A percentile compares a stretch with the other conserved stretches of the same genome.
These are phyloP conservation scores for Cordyceps cateniannulata DNA, from an alignment of 2,329 filamentous ascomycete species.

Conservation along the genomic window DNA sequence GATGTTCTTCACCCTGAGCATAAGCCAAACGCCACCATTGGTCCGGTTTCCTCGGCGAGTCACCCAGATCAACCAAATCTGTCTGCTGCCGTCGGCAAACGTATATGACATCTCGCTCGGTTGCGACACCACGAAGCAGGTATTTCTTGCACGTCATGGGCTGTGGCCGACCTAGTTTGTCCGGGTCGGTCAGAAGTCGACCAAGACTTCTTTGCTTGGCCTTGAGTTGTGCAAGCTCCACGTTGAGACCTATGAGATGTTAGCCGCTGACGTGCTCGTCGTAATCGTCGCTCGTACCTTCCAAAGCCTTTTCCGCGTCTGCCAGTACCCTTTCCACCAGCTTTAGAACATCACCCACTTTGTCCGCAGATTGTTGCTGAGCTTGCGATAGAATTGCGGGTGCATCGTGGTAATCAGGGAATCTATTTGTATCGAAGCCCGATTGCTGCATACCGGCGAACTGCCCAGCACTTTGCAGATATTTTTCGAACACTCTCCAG, in stretches of 20 bases:
- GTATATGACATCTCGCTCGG: conserved; percentile 40
- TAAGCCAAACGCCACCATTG: conserved; percentile 53
- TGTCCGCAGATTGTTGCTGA: conserved; percentile 24
- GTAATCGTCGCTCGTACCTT: conserved; percentile 22
- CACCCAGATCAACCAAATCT: conserved; percentile 37
- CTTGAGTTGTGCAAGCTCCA: conserved; percentile 25
- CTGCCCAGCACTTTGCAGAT: conserved; percentile 28
- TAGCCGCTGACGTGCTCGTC: conserved; percentile 13
- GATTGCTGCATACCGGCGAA: conserved; percentile 32
- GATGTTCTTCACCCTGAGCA: conserved; percentile 27
- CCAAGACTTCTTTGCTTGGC: conserved; percentile 33
- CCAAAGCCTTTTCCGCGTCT: conserved; percentile 27
- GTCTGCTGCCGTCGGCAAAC: conserved; percentile 39
- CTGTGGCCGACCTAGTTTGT: conserved; percentile 28
- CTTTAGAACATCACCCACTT: conserved; percentile 28
- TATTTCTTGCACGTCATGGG: conserved; percentile 40
- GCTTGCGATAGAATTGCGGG: conserved; percentile 30
- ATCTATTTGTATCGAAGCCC: conserved; percentile 30
- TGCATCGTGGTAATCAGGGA: conserved; percentile 33
- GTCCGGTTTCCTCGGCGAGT: conserved; percentile 27
- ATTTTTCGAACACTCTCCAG: conserved; percentile 27
- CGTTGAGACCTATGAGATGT: conserved; percentile 23
- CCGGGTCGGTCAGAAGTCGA: conserved; percentile 32
- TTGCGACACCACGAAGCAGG: conserved; percentile 45
- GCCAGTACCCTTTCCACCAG: conserved; percentile 27